A percentile compares a stretch with the other conserved stretches of the same genome.
Evolutionary conservation across 2,329 filamentous ascomycete species (phyloP).

Genomic region (Blumeria hordei): DNA sequence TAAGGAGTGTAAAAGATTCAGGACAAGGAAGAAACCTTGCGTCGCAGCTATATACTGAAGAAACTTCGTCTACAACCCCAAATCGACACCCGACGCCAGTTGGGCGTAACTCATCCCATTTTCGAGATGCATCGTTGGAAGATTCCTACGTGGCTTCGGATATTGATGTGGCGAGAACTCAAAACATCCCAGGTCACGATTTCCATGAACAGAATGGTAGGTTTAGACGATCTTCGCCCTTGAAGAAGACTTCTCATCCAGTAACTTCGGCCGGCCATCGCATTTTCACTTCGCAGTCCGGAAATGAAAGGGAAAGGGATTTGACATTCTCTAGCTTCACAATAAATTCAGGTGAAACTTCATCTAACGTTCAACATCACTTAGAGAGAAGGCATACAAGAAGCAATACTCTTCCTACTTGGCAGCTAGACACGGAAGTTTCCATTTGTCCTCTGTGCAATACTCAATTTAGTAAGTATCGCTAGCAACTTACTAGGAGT

Average conservation of each 20-base stretch:
- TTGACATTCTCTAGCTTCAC: background rate
- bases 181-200: background rate
- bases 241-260: background rate
- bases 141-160: background rate
- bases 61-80: background rate
- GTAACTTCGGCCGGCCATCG: background rate
- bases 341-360: background rate
- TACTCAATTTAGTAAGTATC: constrained; percentile 36
- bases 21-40: background rate
- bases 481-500: background rate
- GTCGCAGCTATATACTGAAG: background rate
- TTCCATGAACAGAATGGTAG: background rate
- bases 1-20: background rate
- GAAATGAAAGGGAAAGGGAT: background rate
- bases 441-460: constrained; percentile 66
- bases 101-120: background rate
- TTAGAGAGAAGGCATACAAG: constrained; percentile 4
- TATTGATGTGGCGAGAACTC: background rate
- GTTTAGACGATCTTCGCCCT: background rate
- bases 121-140: background rate
- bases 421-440: constrained; percentile 76
- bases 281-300: background rate
- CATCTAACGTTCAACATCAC: background rate
- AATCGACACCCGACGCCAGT: background rate
- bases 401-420: constrained; percentile 41